These are phyloP conservation scores for Scheffersomyces lignosus DNA, from an alignment of 805 yeast species.

Conservation along the genomic window DNA sequence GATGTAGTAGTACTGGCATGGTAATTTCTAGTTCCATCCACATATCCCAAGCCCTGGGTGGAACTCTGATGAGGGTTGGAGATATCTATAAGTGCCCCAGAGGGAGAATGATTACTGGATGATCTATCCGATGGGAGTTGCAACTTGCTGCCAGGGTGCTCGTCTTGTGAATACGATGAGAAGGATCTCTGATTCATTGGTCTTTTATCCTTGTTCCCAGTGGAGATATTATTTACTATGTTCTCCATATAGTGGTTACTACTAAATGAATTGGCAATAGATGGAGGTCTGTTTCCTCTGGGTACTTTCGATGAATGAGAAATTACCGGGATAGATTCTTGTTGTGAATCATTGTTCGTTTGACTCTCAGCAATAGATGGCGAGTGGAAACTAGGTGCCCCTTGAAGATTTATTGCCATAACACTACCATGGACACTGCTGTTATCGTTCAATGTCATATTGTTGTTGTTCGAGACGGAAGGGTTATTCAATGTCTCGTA, in stretches of 20 bases:
- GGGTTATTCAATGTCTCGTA: conserved; percentile 16
- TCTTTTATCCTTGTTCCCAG: conserved; percentile 9
- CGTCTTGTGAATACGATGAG: conserved; percentile 13
- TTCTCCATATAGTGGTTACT: conserved; percentile 25
- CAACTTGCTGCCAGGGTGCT: conserved; percentile 1
- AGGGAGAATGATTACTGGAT: conserved; percentile 1
- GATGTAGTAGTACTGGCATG: conserved; percentile 7
- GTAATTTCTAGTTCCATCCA: conserved; percentile 9
- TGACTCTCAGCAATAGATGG: conserved; percentile 2
- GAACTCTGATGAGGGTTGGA: not conserved
- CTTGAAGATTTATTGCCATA: not conserved
- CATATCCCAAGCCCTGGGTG: conserved; percentile 13
- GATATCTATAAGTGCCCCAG: conserved; percentile 1
- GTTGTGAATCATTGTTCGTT: not conserved
- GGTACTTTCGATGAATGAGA: conserved; percentile 22
- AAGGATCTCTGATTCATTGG: conserved; percentile 10
- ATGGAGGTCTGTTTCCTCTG: conserved; percentile 4
- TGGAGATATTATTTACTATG: conserved; percentile 4
- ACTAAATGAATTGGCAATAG: conserved; percentile 21
- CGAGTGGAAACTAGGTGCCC: conserved; percentile 2
- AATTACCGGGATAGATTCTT: conserved; percentile 8
- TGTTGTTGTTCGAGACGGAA: too few relatives aligned
- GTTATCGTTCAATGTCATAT: conserved; percentile 8
- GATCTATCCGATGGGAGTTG: conserved; percentile 2
- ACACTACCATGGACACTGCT: conserved; percentile 12